Base-by-base conservation (phyloP, 768 basidiomycete species). In the Gloeopeniophorella convolvens region DNA sequence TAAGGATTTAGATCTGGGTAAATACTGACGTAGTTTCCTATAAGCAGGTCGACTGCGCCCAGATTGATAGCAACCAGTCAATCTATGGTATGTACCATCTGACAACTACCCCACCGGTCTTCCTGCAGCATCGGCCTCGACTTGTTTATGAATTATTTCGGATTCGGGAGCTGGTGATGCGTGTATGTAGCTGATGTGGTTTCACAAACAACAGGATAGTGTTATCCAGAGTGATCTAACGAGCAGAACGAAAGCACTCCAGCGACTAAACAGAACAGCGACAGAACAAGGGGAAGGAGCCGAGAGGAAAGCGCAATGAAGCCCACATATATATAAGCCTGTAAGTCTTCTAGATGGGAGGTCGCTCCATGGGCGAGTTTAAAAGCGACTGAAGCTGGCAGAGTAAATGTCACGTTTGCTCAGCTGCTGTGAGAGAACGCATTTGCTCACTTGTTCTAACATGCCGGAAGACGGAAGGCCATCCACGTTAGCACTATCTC, bases 401-500 rank as follows among this genome's bases (percentile, higher is more conserved):
- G 31, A 3, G 33, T 12, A 52, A 2, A 9, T 13, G 40, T 48
- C 34, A 35, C 40, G n/a, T 30, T 33, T n/a, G 21, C 13, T 23
- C 15, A 23, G 28, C 10, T 16, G 27, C 16, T 28, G 31, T 30
- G 10, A 34, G 18, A 6, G 5, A 18, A 18, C 18, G 10, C 18
- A 5, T 8, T 10, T 20, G 13, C 51, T 12, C 42, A 48, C 51
- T 41, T 53, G 51, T 43, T 53, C 51, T 53, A 53, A 48, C 46
- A 48, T 48, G 41, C 51, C 46, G 7, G 51, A 43, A 24, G 48
- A 46, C 23, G 51, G 46, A 27, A 53, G 16, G 42, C 51, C 46
- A 42, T 48, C 51, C 28, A 48, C 28, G 46, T 37, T 48, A 48
- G 41, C 51, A 48, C 34, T 32, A 43, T 53, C 45, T 53, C 51